Evolutionary conservation across 768 basidiomycete genomes (phyloP).

Genomic region (Boletellus ananas): DNA sequence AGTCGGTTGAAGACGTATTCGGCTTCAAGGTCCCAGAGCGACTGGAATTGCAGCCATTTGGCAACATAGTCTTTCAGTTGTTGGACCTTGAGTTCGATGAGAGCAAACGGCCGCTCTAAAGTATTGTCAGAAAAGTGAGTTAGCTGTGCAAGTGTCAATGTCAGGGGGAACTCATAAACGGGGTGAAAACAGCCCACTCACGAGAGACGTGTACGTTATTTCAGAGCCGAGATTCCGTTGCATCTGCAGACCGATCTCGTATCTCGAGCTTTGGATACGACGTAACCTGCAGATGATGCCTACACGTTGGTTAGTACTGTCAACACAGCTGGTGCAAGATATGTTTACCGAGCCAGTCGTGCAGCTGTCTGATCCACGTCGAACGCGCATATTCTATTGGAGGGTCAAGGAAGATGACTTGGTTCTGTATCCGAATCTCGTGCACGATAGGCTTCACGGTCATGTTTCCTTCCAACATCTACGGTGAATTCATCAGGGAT

Average conservation of each 20-base stretch:
- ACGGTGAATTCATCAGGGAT: background rate
- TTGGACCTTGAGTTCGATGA: conserved; percentile 86
- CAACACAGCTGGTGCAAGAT: background rate
- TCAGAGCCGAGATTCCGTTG: conserved; percentile 61
- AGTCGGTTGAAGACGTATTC: conserved; percentile 95
- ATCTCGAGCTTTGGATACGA: conserved; percentile 90
- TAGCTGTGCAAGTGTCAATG: conserved; percentile 42
- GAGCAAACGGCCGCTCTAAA: conserved; percentile 74
- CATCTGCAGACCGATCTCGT: conserved; percentile 96
- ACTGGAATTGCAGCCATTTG: conserved; percentile 99
- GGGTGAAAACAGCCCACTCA: conserved; percentile 33
- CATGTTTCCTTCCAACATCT: conserved; percentile 75
- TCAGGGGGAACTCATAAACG: conserved; percentile 6
- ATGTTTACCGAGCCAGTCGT: conserved; percentile 76
- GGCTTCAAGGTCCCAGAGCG: conserved; percentile 95
- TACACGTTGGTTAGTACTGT: conserved; percentile 21
- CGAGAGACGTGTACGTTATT: conserved; percentile 79
- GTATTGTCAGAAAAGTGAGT: conserved; percentile 69
- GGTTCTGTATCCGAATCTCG: conserved; percentile 97
- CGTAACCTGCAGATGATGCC: conserved; percentile 84
- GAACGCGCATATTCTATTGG: conserved; percentile 93
- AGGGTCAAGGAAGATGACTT: conserved; percentile 97
- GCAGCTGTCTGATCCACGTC: conserved; percentile 85
- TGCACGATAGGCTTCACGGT: conserved; percentile 83
- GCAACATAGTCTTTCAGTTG: conserved; percentile 87